Base-by-base conservation (phyloP, 805 yeast species). In the Yamadazyma olivae region DNA sequence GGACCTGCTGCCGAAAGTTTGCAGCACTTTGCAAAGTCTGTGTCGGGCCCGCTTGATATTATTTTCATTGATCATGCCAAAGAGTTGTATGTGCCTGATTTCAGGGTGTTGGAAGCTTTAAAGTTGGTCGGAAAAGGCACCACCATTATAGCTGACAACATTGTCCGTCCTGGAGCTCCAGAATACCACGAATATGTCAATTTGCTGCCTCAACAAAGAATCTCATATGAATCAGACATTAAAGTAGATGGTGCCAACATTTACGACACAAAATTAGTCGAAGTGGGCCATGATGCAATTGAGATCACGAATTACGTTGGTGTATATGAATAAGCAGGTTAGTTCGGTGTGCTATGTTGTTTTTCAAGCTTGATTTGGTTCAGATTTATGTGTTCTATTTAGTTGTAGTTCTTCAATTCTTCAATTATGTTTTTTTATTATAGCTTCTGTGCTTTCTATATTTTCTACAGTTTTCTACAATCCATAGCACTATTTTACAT, bases 41-140 rank as follows among this genome's bases (percentile, higher is more conserved):
- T n/a, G n/a, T 28, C 36, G 3, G 20, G 28, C 9, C 43, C 61
- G 1, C 44, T 63, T 1, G 73, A 67, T 36, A 47, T 69, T 26
- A 46, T 64, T 3, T 61, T 71, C 35, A 53, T 71, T 31, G 71
- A 71, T 46, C 75, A 70, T 41, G 49, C 54, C 47, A 63, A 64
- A 36, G 55, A 54, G 12, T 31, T 44, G 30, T 71, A 68, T 40
- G 53, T 67, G 17, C 65, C 73, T 4, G 74, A 70, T 38, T 48
- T 69, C 21, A 49, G 75, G 22, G 56, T 67, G 3, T 43, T 69
- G 25, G 77, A 71, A 40, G 44, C 70, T 0, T 43, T 65, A 28
- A 60, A 64, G 10, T 50, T 67, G 34, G 51, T 71, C 28, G 60
- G 57, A 0, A 62, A 61, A 6, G 75, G 71, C 0, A 57, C 75